Percentiles rank a stretch among this genome's conserved stretches.
These are phyloP conservation scores for Poa annua DNA, from an alignment of 176 grass and related monocot genomes.

Conservation along the genomic window DNA sequence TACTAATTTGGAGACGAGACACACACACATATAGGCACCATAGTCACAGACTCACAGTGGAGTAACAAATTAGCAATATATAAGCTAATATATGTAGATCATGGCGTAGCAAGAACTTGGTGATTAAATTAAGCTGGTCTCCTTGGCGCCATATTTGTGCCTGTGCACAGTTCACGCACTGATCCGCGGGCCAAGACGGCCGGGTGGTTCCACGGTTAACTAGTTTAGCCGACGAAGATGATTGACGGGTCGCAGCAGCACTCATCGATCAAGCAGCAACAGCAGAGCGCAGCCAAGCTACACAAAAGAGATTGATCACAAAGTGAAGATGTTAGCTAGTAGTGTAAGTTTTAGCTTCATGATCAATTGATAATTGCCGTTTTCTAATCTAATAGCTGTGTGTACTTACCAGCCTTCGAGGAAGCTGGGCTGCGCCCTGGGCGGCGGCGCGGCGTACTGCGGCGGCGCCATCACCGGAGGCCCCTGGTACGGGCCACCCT, in stretches of 20 bases:
- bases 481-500: constrained; percentile 74
- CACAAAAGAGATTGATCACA: background rate
- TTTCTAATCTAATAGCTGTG: too few species aligned
- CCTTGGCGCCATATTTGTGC: background rate
- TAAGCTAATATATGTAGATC: background rate
- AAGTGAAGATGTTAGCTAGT: background rate
- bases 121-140: background rate
- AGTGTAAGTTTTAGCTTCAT: too few species aligned
- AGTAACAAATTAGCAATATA: background rate
- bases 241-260: constrained; percentile 83
- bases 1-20: constrained; percentile 1
- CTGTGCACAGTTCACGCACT: background rate
- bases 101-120: background rate
- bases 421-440: constrained; percentile 46
- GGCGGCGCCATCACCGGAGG: constrained; percentile 91
- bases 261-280: constrained; percentile 76
- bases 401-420: constrained; percentile 75
- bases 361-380: too few species aligned
- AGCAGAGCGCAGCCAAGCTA: constrained; percentile 77
- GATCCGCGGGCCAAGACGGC: background rate
- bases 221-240: constrained; percentile 40
- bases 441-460: constrained; percentile 71
- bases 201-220: too few species aligned
- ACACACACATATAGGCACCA: background rate
- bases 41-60: too few species aligned